These are phyloP conservation scores for Talaromyces sp. DNA, from an alignment of 2,329 filamentous ascomycete species.

Conservation along the genomic window DNA sequence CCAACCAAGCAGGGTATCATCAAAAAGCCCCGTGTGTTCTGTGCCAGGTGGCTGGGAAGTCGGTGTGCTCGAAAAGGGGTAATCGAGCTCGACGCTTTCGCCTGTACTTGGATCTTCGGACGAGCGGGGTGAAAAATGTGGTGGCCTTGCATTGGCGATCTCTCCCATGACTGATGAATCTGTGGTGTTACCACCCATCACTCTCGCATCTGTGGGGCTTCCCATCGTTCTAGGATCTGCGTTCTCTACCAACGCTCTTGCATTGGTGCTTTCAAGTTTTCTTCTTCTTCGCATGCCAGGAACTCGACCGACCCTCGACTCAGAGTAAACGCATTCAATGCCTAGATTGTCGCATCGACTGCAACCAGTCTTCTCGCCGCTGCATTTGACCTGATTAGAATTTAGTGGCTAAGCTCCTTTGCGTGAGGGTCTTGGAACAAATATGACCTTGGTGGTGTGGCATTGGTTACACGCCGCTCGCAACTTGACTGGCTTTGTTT, in stretches of 20 bases:
- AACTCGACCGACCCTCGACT: conserved; percentile 4
- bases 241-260: not conserved
- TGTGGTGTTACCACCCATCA: not conserved
- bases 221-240: not conserved
- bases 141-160: not conserved
- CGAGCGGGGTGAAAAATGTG: not conserved
- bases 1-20: not conserved
- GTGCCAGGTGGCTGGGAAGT: not conserved
- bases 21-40: not conserved
- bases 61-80: not conserved
- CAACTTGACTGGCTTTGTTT: not conserved
- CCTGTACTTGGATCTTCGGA: not conserved
- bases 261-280: not conserved
- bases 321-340: not conserved
- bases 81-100: not conserved
- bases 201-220: not conserved
- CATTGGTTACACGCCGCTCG: conserved; percentile 3
- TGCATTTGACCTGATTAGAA: not conserved
- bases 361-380: not conserved
- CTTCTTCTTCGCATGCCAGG: not conserved
- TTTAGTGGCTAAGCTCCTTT: not conserved
- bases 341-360: conserved; percentile 1
- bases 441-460: not conserved
- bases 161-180: not conserved
- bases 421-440: not conserved